Evolutionary conservation across 2,329 filamentous ascomycete genomes (phyloP).

Genomic region (Curvularia eragrostidis): DNA sequence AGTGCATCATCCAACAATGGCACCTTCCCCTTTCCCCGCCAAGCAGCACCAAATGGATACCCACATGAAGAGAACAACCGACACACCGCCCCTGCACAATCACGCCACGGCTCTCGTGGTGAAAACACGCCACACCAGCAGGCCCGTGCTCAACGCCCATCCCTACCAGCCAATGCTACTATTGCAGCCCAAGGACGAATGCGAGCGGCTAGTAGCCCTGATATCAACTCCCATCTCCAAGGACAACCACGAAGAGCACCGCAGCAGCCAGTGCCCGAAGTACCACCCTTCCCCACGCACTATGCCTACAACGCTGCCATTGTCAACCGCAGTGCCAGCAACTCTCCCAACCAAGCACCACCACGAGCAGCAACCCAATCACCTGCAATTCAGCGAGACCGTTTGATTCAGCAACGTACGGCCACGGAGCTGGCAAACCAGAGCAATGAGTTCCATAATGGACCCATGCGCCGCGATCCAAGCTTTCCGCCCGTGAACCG

Average conservation of each 20-base stretch:
- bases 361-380: conserved; percentile 74
- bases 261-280: conserved; percentile 51
- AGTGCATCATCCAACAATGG: conserved; percentile 71
- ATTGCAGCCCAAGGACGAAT: conserved; percentile 63
- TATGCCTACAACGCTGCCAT: conserved; percentile 65
- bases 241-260: conserved; percentile 62
- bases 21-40: conserved; percentile 81
- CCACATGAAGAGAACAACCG: conserved; percentile 78
- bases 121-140: conserved; percentile 71
- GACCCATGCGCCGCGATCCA: conserved; percentile 42
- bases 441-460: conserved; percentile 43
- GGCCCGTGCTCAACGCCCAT: conserved; percentile 75
- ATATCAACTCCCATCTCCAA: conserved; percentile 73
- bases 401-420: conserved; percentile 53
- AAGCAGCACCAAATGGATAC: conserved; percentile 72
- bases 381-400: conserved; percentile 70
- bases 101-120: conserved; percentile 77
- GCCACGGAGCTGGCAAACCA: conserved; percentile 51
- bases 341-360: conserved; percentile 77
- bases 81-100: conserved; percentile 87
- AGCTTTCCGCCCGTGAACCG: conserved; percentile 36
- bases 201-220: conserved; percentile 92
- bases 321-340: conserved; percentile 80
- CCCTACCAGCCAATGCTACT: conserved; percentile 71
- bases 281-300: conserved; percentile 62